phyloP scores from a whole-genome alignment of 2,329 filamentous ascomycete genomes.

The Penicillium polonicum region DNA sequence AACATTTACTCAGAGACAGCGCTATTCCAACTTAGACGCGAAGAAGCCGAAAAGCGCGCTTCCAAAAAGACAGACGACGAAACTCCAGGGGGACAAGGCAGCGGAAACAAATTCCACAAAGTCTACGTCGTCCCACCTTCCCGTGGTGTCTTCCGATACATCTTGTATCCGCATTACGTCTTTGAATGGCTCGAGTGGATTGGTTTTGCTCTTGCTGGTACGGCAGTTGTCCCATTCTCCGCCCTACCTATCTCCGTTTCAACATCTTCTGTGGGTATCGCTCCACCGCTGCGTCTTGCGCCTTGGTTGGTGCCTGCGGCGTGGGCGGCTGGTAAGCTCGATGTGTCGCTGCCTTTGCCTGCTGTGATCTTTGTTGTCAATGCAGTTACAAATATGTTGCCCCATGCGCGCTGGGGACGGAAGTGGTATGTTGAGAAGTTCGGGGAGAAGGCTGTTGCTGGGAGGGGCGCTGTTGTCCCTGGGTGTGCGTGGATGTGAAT shows the following conservation, averaged over 20 bases:
- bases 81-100: constrained; percentile 24
- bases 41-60: constrained; percentile 53
- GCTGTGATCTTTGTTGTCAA: constrained; percentile 82
- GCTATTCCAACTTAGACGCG: constrained; percentile 78
- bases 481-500: constrained; percentile 45
- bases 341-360: constrained; percentile 62
- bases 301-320: constrained; percentile 40
- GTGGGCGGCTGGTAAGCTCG: constrained; percentile 25
- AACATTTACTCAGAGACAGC: constrained; percentile 92
- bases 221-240: constrained; percentile 33
- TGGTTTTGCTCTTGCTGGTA: constrained; percentile 70
- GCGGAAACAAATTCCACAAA: constrained; percentile 63
- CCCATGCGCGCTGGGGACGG: constrained; percentile 75
- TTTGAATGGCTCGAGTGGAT: constrained; percentile 96
- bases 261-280: constrained; percentile 4
- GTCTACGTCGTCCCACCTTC: constrained; percentile 82
- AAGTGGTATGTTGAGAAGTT: constrained; percentile 88
- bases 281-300: constrained; percentile 31
- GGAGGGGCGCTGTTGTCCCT: constrained; percentile 71
- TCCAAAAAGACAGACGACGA: constrained; percentile 54
- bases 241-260: constrained; percentile 1
- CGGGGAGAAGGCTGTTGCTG: constrained; percentile 75
- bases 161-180: constrained; percentile 92
- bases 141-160: constrained; percentile 75
- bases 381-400: constrained; percentile 85